Evolutionary conservation across 1,284 basidiomycete species (phyloP).

Genomic region (Trichosporon faecale): DNA sequence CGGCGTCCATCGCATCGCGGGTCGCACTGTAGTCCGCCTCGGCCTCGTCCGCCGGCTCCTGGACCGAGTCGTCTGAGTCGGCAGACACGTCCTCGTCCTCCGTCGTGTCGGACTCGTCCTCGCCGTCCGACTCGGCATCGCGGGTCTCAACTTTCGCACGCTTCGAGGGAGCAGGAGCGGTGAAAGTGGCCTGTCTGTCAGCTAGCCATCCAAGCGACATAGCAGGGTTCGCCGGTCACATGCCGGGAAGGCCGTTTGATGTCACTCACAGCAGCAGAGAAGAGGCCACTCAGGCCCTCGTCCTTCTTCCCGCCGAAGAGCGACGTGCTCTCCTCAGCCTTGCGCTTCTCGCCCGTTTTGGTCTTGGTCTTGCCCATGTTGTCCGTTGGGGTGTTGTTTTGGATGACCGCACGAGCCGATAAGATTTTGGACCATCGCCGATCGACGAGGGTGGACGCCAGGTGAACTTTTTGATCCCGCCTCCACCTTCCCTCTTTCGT

Average conservation of each 20-base stretch:
- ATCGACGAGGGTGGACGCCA: not conserved
- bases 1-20: too few species aligned
- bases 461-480: conserved; percentile 6
- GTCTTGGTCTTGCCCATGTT: conserved; percentile 7
- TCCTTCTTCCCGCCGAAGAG: conserved; percentile 14
- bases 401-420: not conserved
- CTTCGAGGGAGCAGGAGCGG: not conserved
- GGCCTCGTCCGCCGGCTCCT: too few species aligned
- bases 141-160: conserved; percentile 15
- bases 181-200: not conserved
- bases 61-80: conserved; percentile 18
- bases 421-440: conserved; percentile 1
- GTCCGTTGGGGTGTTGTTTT: not conserved
- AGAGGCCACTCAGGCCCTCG: conserved; percentile 4
- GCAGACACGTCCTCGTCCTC: conserved; percentile 23
- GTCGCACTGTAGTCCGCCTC: too few species aligned
- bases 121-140: conserved; percentile 13
- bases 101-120: conserved; percentile 14
- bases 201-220: not conserved
- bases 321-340: not conserved
- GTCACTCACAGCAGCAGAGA: not conserved
- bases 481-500: not conserved
- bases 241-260: too few species aligned
- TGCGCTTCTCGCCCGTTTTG: conserved; percentile 1
- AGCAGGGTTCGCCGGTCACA: not conserved